A percentile compares a stretch with the other conserved stretches of the same genome.
Evolutionary conservation across 768 basidiomycete genomes (phyloP).

Genomic region (Fistulinella prunicolor): DNA sequence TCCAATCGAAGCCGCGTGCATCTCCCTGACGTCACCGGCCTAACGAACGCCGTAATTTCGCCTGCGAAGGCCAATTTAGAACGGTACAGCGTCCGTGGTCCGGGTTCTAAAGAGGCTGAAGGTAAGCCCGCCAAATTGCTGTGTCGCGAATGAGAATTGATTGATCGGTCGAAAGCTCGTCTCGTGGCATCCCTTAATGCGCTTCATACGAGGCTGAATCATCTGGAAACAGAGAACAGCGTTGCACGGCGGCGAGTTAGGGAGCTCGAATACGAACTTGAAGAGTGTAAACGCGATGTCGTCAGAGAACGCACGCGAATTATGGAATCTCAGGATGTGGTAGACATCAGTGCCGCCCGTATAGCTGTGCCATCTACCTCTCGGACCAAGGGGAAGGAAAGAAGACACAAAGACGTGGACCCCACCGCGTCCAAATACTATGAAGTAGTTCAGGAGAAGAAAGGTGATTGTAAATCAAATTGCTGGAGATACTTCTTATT

Average conservation of each 20-base stretch:
- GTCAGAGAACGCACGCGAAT: conserved; percentile 64
- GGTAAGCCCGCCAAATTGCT: conserved; percentile 38
- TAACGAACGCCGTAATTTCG: conserved; percentile 74
- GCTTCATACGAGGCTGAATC: conserved; percentile 65
- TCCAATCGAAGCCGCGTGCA: conserved; percentile 45
- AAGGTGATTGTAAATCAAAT: conserved; percentile 52
- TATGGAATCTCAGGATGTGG: conserved; percentile 49
- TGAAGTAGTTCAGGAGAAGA: conserved; percentile 85
- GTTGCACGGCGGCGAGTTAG: conserved; percentile 79
- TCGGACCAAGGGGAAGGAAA: conserved; percentile 30
- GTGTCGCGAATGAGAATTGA: background rate
- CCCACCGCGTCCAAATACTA: conserved; percentile 51
- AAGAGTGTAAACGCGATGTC: conserved; percentile 78
- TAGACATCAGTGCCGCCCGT: conserved; percentile 19
- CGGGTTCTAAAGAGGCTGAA: conserved; percentile 58
- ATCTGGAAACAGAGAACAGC: conserved; percentile 79
- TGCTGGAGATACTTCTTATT: conserved; percentile 1
- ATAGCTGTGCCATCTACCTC: conserved; percentile 16
- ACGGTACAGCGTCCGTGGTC: conserved; percentile 48
- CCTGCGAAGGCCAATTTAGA: conserved; percentile 57
- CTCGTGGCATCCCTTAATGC: conserved; percentile 57
- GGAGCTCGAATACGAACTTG: conserved; percentile 85
- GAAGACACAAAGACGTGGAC: conserved; percentile 36
- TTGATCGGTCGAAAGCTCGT: conserved; percentile 42
- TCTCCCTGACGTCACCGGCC: conserved; percentile 80